Percentiles rank a stretch among this genome's conserved stretches.
phyloP scores from a whole-genome alignment of 2,329 filamentous ascomycete genomes.

The Fusarium sp. region DNA sequence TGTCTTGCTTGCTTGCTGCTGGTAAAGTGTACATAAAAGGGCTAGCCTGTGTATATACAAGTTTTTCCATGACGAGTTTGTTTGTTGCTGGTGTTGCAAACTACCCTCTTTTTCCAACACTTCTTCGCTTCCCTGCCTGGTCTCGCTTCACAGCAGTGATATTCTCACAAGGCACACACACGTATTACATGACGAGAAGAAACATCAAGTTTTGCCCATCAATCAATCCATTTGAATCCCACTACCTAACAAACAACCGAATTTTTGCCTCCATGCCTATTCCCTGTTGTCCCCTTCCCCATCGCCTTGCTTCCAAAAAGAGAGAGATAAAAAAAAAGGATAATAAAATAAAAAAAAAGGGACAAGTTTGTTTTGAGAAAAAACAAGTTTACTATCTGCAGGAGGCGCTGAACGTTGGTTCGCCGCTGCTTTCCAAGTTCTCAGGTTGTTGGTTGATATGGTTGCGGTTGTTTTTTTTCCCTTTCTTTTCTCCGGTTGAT shows the following conservation, averaged over 20 bases:
- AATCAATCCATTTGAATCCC: conserved; percentile 39
- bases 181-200: background rate
- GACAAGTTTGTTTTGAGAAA: conserved; percentile 6
- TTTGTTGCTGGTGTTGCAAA: background rate
- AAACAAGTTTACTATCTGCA: conserved; percentile 36
- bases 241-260: conserved; percentile 40
- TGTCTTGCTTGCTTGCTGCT: background rate
- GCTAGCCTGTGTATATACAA: conserved; percentile 27
- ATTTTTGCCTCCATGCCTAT: conserved; percentile 41
- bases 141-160: background rate
- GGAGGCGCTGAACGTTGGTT: conserved; percentile 3
- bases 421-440: conserved; percentile 26
- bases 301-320: conserved; percentile 42
- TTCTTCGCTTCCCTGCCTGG: background rate
- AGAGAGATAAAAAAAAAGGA: conserved; percentile 4
- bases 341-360: background rate
- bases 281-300: conserved; percentile 30
- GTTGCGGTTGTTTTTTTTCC: background rate
- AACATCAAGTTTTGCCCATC: conserved; percentile 18
- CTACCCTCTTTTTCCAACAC: background rate
- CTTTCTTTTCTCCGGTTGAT: conserved; percentile 19
- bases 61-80: conserved; percentile 1
- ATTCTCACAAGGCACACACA: background rate
- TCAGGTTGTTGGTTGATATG: conserved; percentile 26
- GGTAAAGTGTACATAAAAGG: conserved; percentile 20